These are phyloP conservation scores for Jaltomata sinuosa DNA, from an alignment of 257 asterid genomes.

Conservation along the genomic window DNA sequence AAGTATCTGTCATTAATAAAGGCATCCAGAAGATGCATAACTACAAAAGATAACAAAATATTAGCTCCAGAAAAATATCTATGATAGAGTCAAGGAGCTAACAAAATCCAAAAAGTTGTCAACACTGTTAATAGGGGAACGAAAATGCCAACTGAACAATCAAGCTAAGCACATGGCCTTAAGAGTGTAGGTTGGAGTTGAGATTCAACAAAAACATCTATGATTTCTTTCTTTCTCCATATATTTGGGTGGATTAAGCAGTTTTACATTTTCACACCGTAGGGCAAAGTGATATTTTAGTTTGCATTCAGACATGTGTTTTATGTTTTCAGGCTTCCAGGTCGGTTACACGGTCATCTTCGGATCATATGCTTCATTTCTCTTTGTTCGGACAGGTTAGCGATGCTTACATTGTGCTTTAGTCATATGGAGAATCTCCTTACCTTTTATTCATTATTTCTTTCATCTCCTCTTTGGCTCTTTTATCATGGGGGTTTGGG, in stretches of 20 bases:
- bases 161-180: not conserved
- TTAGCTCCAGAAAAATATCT: not conserved
- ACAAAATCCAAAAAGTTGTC: not conserved
- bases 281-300: not conserved
- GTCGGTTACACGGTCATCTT: conserved; percentile 86
- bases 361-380: conserved; percentile 89
- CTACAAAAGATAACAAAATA: not conserved
- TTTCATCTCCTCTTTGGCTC: not conserved
- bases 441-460: not conserved
- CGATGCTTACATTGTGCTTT: not conserved
- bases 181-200: not conserved
- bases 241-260: not conserved
- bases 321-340: conserved; percentile 68
- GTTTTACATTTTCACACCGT: not conserved
- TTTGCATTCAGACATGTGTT: not conserved
- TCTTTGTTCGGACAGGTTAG: conserved; percentile 84
- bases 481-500: not conserved
- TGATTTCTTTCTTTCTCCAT: not conserved
- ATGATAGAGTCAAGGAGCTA: not conserved
- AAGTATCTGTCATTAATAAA: not conserved
- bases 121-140: not conserved
- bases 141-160: not conserved
- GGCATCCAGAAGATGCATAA: not conserved
- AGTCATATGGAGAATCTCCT: not conserved
- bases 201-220: not conserved